Evolutionary conservation across 805 yeast species (phyloP).

Genomic region (Metschnikowia corniflorae): DNA sequence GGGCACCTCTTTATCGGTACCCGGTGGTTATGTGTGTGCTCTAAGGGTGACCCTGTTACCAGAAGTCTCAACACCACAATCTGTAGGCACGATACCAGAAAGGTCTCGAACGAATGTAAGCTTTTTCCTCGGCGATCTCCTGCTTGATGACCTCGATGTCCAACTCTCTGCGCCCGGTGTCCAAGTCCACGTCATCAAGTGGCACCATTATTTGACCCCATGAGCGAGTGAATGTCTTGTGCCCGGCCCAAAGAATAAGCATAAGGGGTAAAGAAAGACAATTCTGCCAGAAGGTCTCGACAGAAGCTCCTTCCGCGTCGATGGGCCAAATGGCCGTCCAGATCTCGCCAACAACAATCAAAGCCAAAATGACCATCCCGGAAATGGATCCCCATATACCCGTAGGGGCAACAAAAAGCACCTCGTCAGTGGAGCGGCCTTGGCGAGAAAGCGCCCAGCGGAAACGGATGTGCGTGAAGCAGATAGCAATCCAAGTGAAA

Average conservation of each 20-base stretch:
- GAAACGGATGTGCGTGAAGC: conserved; percentile 39
- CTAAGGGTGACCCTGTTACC: too few species aligned
- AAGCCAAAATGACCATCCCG: conserved; percentile 29
- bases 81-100: conserved; percentile 25
- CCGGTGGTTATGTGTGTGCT: too few species aligned
- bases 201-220: conserved; percentile 35
- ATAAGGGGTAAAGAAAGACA: conserved; percentile 43
- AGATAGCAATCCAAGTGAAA: conserved; percentile 41
- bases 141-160: conserved; percentile 38
- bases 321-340: conserved; percentile 41
- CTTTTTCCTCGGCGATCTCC: conserved; percentile 33
- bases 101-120: conserved; percentile 23
- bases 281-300: conserved; percentile 44
- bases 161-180: conserved; percentile 49
- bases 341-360: conserved; percentile 35
- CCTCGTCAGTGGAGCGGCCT: conserved; percentile 32
- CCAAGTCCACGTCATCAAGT: conserved; percentile 54
- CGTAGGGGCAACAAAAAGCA: conserved; percentile 30
- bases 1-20: too few species aligned
- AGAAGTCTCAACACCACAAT: conserved; percentile 25
- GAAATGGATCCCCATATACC: conserved; percentile 38
- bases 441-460: conserved; percentile 36
- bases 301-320: conserved; percentile 21
- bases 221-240: conserved; percentile 34
- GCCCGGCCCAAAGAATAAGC: conserved; percentile 41